Evolutionary conservation across 805 yeast species (phyloP).

Genomic region (Starmerella vaccinii): DNA sequence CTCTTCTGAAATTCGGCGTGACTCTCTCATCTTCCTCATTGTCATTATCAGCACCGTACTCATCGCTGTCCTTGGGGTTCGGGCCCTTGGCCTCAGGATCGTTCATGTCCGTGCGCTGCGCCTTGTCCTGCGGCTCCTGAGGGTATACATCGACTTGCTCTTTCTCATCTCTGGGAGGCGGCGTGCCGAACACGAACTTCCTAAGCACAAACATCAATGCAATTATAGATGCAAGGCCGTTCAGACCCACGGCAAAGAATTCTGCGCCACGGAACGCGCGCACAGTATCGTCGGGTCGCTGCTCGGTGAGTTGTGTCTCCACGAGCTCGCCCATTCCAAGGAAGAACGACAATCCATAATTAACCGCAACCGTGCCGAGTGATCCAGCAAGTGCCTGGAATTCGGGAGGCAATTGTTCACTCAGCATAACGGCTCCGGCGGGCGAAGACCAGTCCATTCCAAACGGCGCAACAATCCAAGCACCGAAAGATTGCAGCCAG

Average conservation of each 20-base stretch:
- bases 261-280: constrained; percentile 47
- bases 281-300: constrained; percentile 28
- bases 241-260: constrained; percentile 53
- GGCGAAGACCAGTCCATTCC: constrained; percentile 77
- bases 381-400: constrained; percentile 76
- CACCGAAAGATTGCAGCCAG: constrained; percentile 48
- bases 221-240: constrained; percentile 37
- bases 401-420: constrained; percentile 47
- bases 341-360: constrained; percentile 58
- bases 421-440: constrained; percentile 52
- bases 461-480: constrained; percentile 47
- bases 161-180: not conserved
- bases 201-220: not conserved
- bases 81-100: not conserved
- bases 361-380: constrained; percentile 54
- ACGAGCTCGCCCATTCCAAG: constrained; percentile 61
- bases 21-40: not conserved
- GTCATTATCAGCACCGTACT: not conserved
- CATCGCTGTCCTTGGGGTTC: not conserved
- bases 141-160: not conserved
- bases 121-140: not conserved
- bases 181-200: not conserved
- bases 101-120: not conserved
- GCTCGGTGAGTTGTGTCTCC: constrained; percentile 36
- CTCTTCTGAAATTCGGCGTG: not conserved